phyloP scores from a whole-genome alignment of 306 rosid species.

The Corylus americana region DNA sequence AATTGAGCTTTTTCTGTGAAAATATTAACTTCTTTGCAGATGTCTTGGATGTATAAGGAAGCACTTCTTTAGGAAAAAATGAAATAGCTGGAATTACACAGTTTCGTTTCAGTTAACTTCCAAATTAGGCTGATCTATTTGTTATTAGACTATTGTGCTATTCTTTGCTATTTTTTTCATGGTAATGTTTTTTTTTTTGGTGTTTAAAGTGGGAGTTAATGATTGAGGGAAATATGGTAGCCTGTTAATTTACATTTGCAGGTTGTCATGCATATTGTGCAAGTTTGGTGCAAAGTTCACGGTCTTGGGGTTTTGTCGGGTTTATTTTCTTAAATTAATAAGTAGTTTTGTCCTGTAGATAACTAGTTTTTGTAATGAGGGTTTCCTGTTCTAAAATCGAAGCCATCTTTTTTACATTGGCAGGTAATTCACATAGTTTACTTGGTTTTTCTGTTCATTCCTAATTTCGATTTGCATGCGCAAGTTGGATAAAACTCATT shows the following conservation, averaged over 20 bases:
- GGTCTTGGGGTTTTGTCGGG: neutral
- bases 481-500: constrained; percentile 41
- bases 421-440: constrained; percentile 32
- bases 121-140: neutral
- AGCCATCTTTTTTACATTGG: constrained; percentile 19
- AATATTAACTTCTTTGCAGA: neutral
- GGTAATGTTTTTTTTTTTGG: neutral
- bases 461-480: constrained; percentile 45
- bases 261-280: neutral
- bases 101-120: neutral
- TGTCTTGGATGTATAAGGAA: neutral
- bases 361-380: constrained; percentile 15
- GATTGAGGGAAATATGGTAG: neutral
- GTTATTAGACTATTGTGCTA: neutral
- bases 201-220: neutral
- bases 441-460: constrained; percentile 21
- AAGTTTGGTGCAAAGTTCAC: neutral
- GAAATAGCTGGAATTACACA: neutral
- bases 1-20: neutral
- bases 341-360: neutral
- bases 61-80: neutral
- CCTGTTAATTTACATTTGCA: neutral
- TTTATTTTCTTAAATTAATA: neutral
- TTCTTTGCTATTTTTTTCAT: neutral
- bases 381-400: neutral